Percentiles rank a stretch among this genome's conserved stretches.
Evolutionary conservation across 2,329 filamentous ascomycete genomes (phyloP).

Genomic region (Xylariaceae sp.): DNA sequence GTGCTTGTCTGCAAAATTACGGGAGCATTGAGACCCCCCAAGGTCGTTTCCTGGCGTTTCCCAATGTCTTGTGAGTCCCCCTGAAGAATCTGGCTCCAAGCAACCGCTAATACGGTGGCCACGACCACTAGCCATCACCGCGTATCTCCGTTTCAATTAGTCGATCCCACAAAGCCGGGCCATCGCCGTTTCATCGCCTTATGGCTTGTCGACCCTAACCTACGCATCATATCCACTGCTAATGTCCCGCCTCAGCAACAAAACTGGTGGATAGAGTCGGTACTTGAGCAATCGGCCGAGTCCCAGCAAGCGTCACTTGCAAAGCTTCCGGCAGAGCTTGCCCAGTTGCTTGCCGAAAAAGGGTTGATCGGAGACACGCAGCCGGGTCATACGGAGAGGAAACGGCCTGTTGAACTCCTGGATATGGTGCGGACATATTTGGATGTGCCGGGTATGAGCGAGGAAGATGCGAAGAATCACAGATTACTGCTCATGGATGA

Average conservation of each 20-base stretch:
- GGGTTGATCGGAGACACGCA: neutral
- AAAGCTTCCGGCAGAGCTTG: conserved; percentile 14
- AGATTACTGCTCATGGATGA: conserved; percentile 20
- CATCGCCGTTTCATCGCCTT: conserved; percentile 58
- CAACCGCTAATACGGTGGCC: neutral
- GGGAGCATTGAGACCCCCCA: conserved; percentile 24
- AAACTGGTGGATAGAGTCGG: conserved; percentile 37
- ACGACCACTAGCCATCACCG: conserved; percentile 37
- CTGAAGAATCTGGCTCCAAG: neutral
- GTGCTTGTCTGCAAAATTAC: conserved; percentile 21
- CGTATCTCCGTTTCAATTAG: conserved; percentile 45
- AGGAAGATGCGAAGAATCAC: conserved; percentile 15
- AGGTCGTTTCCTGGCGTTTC: conserved; percentile 27
- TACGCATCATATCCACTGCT: conserved; percentile 41
- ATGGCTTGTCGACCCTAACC: conserved; percentile 56
- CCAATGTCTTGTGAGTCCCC: conserved; percentile 25
- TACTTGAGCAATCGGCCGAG: conserved; percentile 3
- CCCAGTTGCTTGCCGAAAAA: conserved; percentile 10
- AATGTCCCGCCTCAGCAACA: conserved; percentile 44
- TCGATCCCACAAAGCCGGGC: conserved; percentile 49
- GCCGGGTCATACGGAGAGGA: neutral
- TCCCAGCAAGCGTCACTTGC: conserved; percentile 1
- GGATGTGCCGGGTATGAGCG: conserved; percentile 7
- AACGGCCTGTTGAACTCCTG: conserved; percentile 5
- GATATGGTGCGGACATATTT: conserved; percentile 12